Evolutionary conservation across 1,139 yeast species (phyloP), one percentile per base, ranked within the genome.

Genomic region (Kurtzmaniella quercitrusa): DNA sequence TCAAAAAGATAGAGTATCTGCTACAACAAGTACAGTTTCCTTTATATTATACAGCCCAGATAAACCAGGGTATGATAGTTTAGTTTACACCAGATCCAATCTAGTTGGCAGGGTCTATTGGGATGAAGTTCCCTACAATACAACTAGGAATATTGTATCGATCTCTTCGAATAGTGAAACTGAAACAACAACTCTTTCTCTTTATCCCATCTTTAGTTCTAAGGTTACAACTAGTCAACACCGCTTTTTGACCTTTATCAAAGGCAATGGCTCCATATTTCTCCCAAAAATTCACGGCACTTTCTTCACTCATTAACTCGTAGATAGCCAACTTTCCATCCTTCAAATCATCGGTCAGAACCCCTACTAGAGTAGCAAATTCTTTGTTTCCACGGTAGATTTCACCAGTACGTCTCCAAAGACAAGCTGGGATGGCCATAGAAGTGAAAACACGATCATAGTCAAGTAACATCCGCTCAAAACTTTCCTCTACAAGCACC

Each of bases 241-340:
- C 96, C 0, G 98, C 96, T 60, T 93, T 93, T 56, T 91, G 98
- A 1, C 95, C 95, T 52, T 91, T 86, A 56, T 91, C 97, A 64
- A 93, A 91, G 2, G 98, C 98, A 59, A 91, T 88, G 10, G 95
- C 91, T 9, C 97, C 97, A 56, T 91, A 93, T 62, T 91, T 91
- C 60, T 93, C 98, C 98, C 98, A 93, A 59, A 90, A 91, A 55
- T 89, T 90, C n/a, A 93, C 98, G 7, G 97, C 95, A 58, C 96
- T 86, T 56, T 91, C 97, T 60, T 91, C 98, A 47, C 93, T 85
- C 96, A 93, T 87, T 49, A 93, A 69, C 65, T 93, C 98, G 62
- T 91, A 91, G 39, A 93, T 89, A 1, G 98, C 95, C 53, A 90
- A 67, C 56, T 85, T 87, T 16, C 98, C 98, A 60, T 93, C 96